These are phyloP conservation scores for Lomentospora prolificans DNA, from an alignment of 2,329 filamentous ascomycete genomes.

Conservation along the genomic window DNA sequence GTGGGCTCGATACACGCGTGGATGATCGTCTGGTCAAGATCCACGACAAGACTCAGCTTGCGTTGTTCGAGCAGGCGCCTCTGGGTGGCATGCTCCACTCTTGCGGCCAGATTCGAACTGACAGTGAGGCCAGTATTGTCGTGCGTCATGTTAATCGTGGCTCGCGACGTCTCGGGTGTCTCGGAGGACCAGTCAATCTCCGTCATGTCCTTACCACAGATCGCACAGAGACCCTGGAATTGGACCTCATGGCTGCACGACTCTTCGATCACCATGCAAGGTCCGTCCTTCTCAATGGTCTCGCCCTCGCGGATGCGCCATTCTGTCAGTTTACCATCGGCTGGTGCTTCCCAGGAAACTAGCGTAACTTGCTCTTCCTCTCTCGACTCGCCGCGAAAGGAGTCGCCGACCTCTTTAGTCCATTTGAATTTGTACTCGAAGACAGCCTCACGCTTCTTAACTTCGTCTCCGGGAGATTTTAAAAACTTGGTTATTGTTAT, in stretches of 20 bases:
- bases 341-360: conserved; percentile 71
- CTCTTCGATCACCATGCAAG: conserved; percentile 72
- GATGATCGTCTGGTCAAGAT: conserved; percentile 96
- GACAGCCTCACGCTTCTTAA: conserved; percentile 67
- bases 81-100: conserved; percentile 79
- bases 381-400: conserved; percentile 46
- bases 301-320: conserved; percentile 68
- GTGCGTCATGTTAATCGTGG: conserved; percentile 90
- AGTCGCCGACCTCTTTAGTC: conserved; percentile 65
- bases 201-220: conserved; percentile 95
- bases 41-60: conserved; percentile 88
- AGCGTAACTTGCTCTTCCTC: conserved; percentile 60
- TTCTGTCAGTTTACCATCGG: conserved; percentile 66
- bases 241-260: conserved; percentile 85
- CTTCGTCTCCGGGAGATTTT: conserved; percentile 62
- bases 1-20: conserved; percentile 96
- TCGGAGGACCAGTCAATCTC: conserved; percentile 78
- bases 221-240: conserved; percentile 79
- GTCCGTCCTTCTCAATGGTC: conserved; percentile 47
- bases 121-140: conserved; percentile 82
- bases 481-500: conserved; percentile 84
- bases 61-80: conserved; percentile 67
- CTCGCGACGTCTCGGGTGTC: conserved; percentile 68
- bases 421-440: conserved; percentile 84
- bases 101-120: conserved; percentile 69